These are phyloP conservation scores for Syzygium oleosum DNA, from an alignment of 345 rosid genomes.

Conservation along the genomic window DNA sequence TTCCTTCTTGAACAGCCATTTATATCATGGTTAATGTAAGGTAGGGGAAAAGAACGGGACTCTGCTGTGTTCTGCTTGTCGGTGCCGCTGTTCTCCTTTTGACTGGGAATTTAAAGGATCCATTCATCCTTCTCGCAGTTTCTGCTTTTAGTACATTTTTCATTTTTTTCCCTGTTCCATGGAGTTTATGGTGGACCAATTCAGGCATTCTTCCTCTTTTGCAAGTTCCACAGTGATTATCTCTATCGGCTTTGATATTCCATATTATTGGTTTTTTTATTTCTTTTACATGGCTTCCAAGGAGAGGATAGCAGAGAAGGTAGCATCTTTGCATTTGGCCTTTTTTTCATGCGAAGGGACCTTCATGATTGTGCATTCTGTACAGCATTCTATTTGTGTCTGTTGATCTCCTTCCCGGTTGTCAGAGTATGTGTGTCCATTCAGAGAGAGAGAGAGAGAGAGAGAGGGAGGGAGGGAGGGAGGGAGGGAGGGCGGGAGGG, in stretches of 20 bases:
- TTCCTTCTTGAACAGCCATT: not conserved
- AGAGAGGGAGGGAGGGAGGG: not conserved
- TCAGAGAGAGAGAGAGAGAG: not conserved
- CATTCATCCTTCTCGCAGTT: not conserved
- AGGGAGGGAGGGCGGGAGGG: too few species aligned
- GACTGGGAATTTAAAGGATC: not conserved
- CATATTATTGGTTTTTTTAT: not conserved
- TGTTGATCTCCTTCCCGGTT: not conserved
- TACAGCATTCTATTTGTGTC: not conserved
- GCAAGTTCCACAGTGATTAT: not conserved
- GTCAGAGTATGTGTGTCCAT: not conserved
- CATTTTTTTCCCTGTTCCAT: not conserved
- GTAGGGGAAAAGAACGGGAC: not conserved
- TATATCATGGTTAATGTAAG: not conserved
- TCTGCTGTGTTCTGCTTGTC: not conserved
- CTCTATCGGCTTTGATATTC: not conserved
- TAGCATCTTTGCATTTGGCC: not conserved
- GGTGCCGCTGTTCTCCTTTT: not conserved
- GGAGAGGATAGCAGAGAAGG: not conserved
- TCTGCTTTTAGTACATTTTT: not conserved
- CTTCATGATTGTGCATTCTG: not conserved
- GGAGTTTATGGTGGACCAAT: not conserved
- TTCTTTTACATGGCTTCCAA: not conserved
- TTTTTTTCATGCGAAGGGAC: not conserved
- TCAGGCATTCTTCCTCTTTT: not conserved